A percentile compares a stretch with the other conserved stretches of the same genome.
Evolutionary conservation across 2,329 filamentous ascomycete genomes (phyloP).

Genomic region (Volutella citrinella): DNA sequence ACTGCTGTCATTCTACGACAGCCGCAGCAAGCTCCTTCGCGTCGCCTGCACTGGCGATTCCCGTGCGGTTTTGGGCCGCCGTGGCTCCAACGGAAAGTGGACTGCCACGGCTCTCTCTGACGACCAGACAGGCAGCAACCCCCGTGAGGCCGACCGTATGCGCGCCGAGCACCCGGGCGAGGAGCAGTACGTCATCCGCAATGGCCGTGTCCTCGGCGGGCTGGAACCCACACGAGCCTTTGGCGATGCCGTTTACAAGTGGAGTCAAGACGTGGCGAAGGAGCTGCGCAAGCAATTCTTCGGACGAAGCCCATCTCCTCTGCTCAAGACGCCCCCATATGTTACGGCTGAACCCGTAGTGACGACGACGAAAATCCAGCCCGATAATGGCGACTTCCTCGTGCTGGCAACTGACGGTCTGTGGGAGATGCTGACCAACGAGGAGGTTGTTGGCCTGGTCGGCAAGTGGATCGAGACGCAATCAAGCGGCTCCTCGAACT

Average conservation of each 20-base stretch:
- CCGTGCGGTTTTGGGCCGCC: constrained; percentile 85
- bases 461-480: constrained; percentile 95
- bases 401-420: constrained; percentile 95
- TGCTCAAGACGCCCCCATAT: constrained; percentile 89
- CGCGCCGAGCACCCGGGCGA: constrained; percentile 87
- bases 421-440: constrained; percentile 99
- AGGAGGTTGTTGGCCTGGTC: constrained; percentile 94
- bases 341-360: constrained; percentile 95
- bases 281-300: constrained; percentile 86
- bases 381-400: constrained; percentile 87
- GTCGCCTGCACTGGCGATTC: constrained; percentile 96
- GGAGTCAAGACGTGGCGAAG: constrained; percentile 80
- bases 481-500: constrained; percentile 44
- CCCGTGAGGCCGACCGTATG: constrained; percentile 78
- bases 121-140: constrained; percentile 90
- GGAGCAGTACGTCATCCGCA: constrained; percentile 76
- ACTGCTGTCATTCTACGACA: constrained; percentile 94
- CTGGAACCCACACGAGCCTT: constrained; percentile 93
- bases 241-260: constrained; percentile 96
- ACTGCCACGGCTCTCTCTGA: constrained; percentile 83
- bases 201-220: constrained; percentile 87
- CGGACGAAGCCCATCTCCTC: constrained; percentile 70
- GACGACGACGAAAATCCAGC: constrained; percentile 88
- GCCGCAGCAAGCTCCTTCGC: constrained; percentile 77
- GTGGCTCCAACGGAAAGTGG: constrained; percentile 81